These are phyloP conservation scores for Acanthamoeba healyi DNA, from an alignment of 208 protist genomes.

Conservation along the genomic window DNA sequence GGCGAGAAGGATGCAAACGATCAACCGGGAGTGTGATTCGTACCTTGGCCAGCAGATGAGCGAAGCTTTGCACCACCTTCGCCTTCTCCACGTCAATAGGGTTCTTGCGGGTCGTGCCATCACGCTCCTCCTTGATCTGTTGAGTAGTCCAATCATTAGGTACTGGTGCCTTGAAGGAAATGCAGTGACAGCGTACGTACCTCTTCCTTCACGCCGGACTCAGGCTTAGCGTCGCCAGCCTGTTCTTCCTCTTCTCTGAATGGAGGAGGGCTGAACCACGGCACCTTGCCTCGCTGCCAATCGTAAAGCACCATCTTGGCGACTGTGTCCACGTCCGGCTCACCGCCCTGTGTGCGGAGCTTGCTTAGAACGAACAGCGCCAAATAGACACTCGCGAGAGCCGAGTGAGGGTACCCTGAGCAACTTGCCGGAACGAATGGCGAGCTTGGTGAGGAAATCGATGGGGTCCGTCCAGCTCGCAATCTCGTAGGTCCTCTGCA, in stretches of 20 bases:
- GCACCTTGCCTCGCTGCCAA: conserved; percentile 97
- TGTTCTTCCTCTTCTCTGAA: conserved; percentile 25
- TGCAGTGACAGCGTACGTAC: background rate
- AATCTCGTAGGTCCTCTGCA: conserved; percentile 97
- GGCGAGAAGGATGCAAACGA: background rate
- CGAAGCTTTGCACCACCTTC: conserved; percentile 41
- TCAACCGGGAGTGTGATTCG: background rate
- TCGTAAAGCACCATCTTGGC: conserved; percentile 98
- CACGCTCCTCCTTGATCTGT: conserved; percentile 21
- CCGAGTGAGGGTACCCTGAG: conserved; percentile 84
- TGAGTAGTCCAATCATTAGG: background rate
- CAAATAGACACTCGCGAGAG: too few relatives aligned
- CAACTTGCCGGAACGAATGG: conserved; percentile 95
- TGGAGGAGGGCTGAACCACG: conserved; percentile 86
- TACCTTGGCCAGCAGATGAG: conserved; percentile 24
- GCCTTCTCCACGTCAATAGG: conserved; percentile 59
- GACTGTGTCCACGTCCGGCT: conserved; percentile 95
- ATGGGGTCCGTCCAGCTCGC: conserved; percentile 93
- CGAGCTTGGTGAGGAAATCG: conserved; percentile 98
- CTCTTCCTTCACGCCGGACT: conserved; percentile 18
- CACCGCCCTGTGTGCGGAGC: conserved; percentile 89
- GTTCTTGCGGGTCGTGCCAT: background rate
- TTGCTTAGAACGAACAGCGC: too few relatives aligned
- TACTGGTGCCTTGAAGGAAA: background rate
- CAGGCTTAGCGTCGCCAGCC: background rate